Conservation (phyloP, 805 yeast genomes). For the Wickerhamomyces sydowiorum region DNA sequence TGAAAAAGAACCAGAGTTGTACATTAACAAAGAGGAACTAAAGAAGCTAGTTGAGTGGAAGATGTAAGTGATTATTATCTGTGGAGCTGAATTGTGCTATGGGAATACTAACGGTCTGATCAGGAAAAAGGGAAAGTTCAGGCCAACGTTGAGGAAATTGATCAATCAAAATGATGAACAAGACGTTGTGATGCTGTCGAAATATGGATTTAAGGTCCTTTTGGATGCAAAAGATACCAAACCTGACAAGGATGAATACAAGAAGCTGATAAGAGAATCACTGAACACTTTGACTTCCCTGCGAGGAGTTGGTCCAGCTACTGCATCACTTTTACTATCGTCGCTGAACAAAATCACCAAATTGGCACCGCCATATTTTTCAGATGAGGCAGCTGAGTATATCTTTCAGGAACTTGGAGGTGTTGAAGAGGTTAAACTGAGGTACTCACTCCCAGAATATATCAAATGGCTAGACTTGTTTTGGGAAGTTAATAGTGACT, state of each 20-base stretch:
- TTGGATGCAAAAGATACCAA: background rate
- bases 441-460: slow-evolving; percentile 17
- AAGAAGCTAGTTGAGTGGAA: slow-evolving; percentile 22
- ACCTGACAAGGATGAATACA: slow-evolving; percentile 7
- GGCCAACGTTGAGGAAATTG: slow-evolving; percentile 18
- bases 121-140: slow-evolving; percentile 20
- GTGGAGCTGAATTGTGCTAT: too few species aligned
- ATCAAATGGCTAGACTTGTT: slow-evolving; percentile 10
- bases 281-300: slow-evolving; percentile 6
- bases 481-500: slow-evolving; percentile 7
- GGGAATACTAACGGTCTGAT: background rate
- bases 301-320: slow-evolving; percentile 24
- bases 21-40: slow-evolving; percentile 14
- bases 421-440: slow-evolving; percentile 10
- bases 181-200: slow-evolving; percentile 6
- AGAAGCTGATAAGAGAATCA: slow-evolving; percentile 6
- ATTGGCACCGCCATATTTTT: slow-evolving; percentile 21
- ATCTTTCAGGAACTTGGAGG: slow-evolving; percentile 5
- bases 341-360: slow-evolving; percentile 7
- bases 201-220: slow-evolving; percentile 9
- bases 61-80: too few species aligned
- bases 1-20: background rate
- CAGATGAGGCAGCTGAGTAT: slow-evolving; percentile 19
- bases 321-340: slow-evolving; percentile 20
- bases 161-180: slow-evolving; percentile 15